Percentiles rank a stretch among this genome's conserved stretches.
phyloP scores from a whole-genome alignment of 306 rosid genomes.

The Quercus parvula region DNA sequence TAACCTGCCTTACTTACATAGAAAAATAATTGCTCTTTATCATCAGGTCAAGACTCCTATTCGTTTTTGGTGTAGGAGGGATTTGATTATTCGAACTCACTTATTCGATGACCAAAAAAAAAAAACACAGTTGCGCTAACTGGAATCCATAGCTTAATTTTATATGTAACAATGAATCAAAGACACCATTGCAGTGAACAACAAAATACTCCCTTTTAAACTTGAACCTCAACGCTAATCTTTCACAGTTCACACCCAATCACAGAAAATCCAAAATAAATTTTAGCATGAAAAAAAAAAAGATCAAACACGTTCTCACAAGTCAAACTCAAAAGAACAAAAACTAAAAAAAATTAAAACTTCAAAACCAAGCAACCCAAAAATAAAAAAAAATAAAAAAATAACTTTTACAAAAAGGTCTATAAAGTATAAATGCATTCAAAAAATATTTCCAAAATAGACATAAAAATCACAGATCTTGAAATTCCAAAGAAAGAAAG shows the following conservation, averaged over 20 bases:
- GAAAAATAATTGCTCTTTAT: too few species aligned
- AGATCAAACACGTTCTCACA: constrained; percentile 1
- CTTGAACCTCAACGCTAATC: neutral
- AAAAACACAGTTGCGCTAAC: too few species aligned
- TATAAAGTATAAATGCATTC: constrained; percentile 17
- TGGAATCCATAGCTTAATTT: too few species aligned
- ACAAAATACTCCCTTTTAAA: neutral
- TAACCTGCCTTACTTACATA: neutral
- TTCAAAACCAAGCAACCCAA: constrained; percentile 31
- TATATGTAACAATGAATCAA: neutral
- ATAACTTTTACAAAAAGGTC: neutral
- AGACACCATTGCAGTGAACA: neutral
- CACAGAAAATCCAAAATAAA: neutral
- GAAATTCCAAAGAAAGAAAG: neutral
- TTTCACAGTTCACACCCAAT: neutral
- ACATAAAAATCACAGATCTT: constrained; percentile 30
- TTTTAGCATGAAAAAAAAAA: constrained; percentile 19
- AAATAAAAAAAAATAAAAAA: constrained; percentile 10
- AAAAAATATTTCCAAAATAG: neutral
- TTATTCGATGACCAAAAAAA: too few species aligned
- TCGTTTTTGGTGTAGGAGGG: too few species aligned
- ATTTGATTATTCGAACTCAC: too few species aligned
- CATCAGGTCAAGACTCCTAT: too few species aligned
- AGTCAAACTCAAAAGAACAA: constrained; percentile 14
- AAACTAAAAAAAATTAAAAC: neutral